Evolutionary conservation across 768 basidiomycete species (phyloP).

Genomic region (Pleurotus cornucopiae): DNA sequence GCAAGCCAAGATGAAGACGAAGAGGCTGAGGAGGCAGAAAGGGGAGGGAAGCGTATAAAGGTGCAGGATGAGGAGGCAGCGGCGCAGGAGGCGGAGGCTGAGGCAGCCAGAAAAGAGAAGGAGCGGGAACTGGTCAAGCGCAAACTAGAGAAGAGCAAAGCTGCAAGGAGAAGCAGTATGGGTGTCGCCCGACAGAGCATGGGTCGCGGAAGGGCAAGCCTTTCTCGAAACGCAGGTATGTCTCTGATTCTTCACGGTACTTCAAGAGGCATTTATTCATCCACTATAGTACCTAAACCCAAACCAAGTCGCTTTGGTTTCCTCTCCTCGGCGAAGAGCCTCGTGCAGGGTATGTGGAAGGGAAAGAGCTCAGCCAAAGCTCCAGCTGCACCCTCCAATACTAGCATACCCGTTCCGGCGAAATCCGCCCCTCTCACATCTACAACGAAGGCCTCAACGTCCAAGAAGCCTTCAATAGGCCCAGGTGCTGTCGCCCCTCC

Average conservation of each 20-base stretch:
- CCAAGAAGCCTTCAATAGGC: slow-evolving; percentile 1
- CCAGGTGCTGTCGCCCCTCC: slow-evolving; percentile 15
- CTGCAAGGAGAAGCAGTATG: slow-evolving; percentile 66
- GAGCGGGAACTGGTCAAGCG: slow-evolving; percentile 57
- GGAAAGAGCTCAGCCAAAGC: slow-evolving; percentile 36
- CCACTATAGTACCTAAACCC: slow-evolving; percentile 28
- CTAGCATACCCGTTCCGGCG: background rate
- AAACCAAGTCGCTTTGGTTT: slow-evolving; percentile 66
- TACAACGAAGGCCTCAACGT: slow-evolving; percentile 6
- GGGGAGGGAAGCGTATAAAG: slow-evolving; percentile 21
- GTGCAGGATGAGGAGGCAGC: slow-evolving; percentile 27
- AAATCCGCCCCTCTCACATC: background rate
- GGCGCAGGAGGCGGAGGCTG: slow-evolving; percentile 40
- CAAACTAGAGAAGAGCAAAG: slow-evolving; percentile 63
- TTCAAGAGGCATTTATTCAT: background rate
- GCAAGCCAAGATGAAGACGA: slow-evolving; percentile 26
- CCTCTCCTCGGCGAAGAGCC: slow-evolving; percentile 63
- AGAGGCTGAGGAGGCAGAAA: slow-evolving; percentile 25
- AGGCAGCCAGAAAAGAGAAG: slow-evolving; percentile 42
- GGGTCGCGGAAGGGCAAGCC: slow-evolving; percentile 31
- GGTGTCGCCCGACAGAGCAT: slow-evolving; percentile 39
- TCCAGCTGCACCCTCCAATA: background rate
- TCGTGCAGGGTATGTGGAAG: slow-evolving; percentile 74
- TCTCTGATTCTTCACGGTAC: background rate
- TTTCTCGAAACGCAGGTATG: slow-evolving; percentile 29